Evolutionary conservation across 148 eudicot genomes (phyloP), one percentile per base, ranked within the genome.

Genomic region (Chenopodium berlandieri): DNA sequence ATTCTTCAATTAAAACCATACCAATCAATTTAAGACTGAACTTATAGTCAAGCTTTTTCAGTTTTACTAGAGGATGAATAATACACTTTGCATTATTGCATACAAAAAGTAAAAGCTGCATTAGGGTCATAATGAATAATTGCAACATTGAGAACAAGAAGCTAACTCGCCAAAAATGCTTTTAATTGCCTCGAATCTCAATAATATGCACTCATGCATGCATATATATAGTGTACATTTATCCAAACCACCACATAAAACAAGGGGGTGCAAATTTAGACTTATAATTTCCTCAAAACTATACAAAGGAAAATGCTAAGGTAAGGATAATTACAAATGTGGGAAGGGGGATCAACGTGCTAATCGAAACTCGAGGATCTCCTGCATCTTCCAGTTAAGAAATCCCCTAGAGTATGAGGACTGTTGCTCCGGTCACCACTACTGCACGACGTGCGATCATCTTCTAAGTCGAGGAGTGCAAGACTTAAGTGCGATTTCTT

Each of bases 381-480:
- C 77, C 89, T 90, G 86, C 92, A 91, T 76, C 93, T 88, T 83
- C 88, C 85, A 82, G 80, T 85, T 25, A 92, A 73, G 80, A 85
- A 90, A 77, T 91, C 97, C 71, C 88, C 94, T 13, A 89, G 83
- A 44, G 77, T 74, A 27, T 88, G 88, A 67, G 78, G 89, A 82
- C 91, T 82, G 47, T 80, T 84, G 82, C 75, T 85, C 47, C 82
- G 89, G 60, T 91, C 93, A 63, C 75, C 44, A 77, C 94, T 91
- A 82, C 95, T 85, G 68, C 86, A 87, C 4, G 91, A 90, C n/a
- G 88, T 79, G 47, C 86, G 76, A 62, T 87, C 88, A 30, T 83
- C 86, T n/a, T 86, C 86, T n/a, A 89, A 81, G 71, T 96, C 99
- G 40, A 89, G 86, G 52, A 91, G 82, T 7, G 95, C 97, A 1